A percentile compares a stretch with the other conserved stretches of the same genome.
These are phyloP conservation scores for Wickerhamiella kurtzmanii DNA, from an alignment of 805 yeast genomes.

Conservation along the genomic window DNA sequence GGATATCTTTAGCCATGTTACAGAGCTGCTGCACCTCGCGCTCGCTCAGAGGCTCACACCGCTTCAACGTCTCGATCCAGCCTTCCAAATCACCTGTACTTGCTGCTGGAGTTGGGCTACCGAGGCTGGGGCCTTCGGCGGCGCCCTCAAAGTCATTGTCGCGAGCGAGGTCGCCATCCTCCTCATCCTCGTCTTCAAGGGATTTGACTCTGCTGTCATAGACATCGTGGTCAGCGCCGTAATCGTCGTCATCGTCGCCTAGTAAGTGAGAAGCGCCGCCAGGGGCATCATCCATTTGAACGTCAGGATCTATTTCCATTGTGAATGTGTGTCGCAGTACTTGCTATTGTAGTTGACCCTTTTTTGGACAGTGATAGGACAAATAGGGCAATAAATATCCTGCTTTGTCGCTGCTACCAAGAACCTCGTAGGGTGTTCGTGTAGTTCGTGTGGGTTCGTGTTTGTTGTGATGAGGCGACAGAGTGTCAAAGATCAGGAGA, in stretches of 20 bases:
- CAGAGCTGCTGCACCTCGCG: conserved; percentile 69
- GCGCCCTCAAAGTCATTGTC: conserved; percentile 7
- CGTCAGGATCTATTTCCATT: conserved; percentile 30
- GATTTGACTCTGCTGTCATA: neutral
- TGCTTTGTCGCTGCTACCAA: too few species aligned
- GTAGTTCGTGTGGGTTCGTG: too few species aligned
- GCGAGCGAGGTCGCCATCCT: conserved; percentile 6
- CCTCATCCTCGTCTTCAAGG: conserved; percentile 1
- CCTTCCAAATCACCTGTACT: conserved; percentile 46
- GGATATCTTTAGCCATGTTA: conserved; percentile 80
- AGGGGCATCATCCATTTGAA: conserved; percentile 28
- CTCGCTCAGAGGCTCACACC: conserved; percentile 77
- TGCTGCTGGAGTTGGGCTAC: conserved; percentile 1
- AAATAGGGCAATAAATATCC: too few species aligned
- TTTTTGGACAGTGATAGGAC: neutral
- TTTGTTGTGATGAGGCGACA: too few species aligned
- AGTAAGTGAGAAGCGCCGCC: conserved; percentile 24
- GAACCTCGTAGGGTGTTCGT: too few species aligned
- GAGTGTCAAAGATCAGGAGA: too few species aligned
- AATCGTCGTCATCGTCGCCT: conserved; percentile 19
- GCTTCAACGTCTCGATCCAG: conserved; percentile 75
- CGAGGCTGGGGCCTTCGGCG: neutral
- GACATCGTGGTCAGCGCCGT: neutral
- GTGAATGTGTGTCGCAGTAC: conserved; percentile 1
- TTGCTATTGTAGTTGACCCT: too few species aligned